These are phyloP conservation scores for Sarcodon aspratus DNA, from an alignment of 768 basidiomycete genomes.

Conservation along the genomic window DNA sequence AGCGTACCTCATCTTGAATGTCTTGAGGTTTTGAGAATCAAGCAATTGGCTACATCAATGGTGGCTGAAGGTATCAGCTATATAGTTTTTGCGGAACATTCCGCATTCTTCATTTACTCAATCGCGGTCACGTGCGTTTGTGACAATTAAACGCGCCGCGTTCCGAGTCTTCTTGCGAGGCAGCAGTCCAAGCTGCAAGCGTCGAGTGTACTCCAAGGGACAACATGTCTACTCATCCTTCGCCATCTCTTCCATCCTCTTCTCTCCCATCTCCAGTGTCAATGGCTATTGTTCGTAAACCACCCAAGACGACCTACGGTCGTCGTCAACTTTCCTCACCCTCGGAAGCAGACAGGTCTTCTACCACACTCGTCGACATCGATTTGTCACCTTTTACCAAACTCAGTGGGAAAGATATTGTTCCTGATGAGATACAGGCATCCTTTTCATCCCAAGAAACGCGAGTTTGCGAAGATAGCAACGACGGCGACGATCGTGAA, in stretches of 20 bases:
- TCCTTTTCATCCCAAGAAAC: background rate
- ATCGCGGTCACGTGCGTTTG: background rate
- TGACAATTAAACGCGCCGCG: too few species aligned
- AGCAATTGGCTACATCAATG: background rate
- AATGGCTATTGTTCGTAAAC: too few species aligned
- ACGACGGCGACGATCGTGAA: background rate
- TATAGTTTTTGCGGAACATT: background rate
- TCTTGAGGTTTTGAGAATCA: slow-evolving; percentile 14
- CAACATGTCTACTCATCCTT: background rate
- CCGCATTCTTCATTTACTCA: slow-evolving; percentile 2
- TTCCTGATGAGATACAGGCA: too few species aligned
- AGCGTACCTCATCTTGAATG: slow-evolving; percentile 27
- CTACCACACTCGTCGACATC: background rate
- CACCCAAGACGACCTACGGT: too few species aligned
- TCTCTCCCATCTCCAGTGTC: background rate
- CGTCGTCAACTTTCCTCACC: background rate
- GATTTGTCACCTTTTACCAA: background rate
- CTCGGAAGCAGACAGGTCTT: background rate
- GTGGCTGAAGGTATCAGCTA: background rate
- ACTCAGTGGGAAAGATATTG: too few species aligned
- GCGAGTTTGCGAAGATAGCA: background rate
- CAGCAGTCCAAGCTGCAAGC: too few species aligned
- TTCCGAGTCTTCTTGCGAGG: too few species aligned
- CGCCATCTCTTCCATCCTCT: background rate
- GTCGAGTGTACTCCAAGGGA: background rate